Conservation (phyloP, 1,284 basidiomycete genomes). For the Boletellus deceptivus region DNA sequence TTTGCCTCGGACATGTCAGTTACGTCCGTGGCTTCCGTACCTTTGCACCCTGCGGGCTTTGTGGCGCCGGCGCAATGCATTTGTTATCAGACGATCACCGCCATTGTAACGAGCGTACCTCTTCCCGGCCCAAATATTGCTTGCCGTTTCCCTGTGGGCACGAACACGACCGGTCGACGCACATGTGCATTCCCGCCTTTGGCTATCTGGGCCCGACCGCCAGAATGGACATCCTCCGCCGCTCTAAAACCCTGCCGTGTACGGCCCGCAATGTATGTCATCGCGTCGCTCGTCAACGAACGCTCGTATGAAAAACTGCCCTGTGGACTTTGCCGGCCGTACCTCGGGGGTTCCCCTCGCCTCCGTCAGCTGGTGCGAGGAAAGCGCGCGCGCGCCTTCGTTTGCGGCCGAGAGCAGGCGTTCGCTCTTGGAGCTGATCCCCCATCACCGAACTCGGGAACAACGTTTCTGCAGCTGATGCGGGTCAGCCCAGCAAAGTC, state of each 20-base stretch:
- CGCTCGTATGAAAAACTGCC: slow-evolving; percentile 13
- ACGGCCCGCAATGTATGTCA: slow-evolving; percentile 21
- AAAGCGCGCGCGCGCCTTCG: slow-evolving; percentile 4
- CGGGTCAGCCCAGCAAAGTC: slow-evolving; percentile 21
- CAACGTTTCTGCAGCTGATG: slow-evolving; percentile 22
- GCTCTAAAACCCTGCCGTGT: slow-evolving; percentile 20
- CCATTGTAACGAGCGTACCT: slow-evolving; percentile 12
- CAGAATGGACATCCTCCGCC: slow-evolving; percentile 22
- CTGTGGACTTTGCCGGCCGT: slow-evolving; percentile 8
- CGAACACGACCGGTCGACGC: slow-evolving; percentile 16
- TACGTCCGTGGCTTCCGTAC: slow-evolving; percentile 35
- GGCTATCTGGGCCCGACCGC: slow-evolving; percentile 17
- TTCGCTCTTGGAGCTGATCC: slow-evolving; percentile 4
- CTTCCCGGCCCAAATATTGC: slow-evolving; percentile 13
- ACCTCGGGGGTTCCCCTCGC: slow-evolving; percentile 15
- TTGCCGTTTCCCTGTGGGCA: slow-evolving; percentile 21
- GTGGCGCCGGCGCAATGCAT: slow-evolving; percentile 27
- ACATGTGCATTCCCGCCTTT: slow-evolving; percentile 24
- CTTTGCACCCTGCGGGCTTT: slow-evolving; percentile 24
- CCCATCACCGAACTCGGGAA: slow-evolving; percentile 19
- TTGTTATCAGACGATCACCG: slow-evolving; percentile 26
- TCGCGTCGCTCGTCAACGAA: slow-evolving; percentile 14
- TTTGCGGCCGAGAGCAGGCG: slow-evolving; percentile 9
- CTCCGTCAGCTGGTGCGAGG: slow-evolving; percentile 15
- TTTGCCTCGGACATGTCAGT: slow-evolving; percentile 33